Evolutionary conservation across 2,329 filamentous ascomycete genomes (phyloP), one percentile per base, ranked within the genome.

Genomic region (Coniochaeta sp.): DNA sequence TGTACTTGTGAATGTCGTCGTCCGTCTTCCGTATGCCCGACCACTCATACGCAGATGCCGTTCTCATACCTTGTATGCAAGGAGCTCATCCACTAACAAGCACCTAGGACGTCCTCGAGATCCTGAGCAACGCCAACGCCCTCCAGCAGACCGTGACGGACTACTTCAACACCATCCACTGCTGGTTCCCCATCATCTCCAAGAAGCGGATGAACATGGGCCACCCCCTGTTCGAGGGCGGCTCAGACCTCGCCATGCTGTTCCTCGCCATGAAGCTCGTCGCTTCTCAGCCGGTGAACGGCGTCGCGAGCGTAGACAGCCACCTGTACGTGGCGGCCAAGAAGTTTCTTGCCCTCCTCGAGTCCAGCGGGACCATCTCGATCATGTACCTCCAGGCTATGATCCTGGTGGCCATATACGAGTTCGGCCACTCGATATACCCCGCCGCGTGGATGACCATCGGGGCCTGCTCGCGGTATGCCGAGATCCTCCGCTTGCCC

Each of bases 191-290:
- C 7, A 76, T 82, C 56, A 66, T 81, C 47, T 52, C 47, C 26
- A 52, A 52, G 47, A 52, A 52, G 47, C 22, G 47, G 5, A 52
- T 52, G 47, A 52, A 52, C 47, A 52, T 52, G 47, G 47, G 47
- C 26, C 47, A 28, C 24, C 72, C 75, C 12, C 60, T 75, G 5
- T 74, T 75, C 67, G 76, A 79, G 61, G 73, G 72, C 50, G 77
- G 77, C 17, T 72, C 77, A 1, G 79, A 81, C 63, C 68, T 79
- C 22, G 77, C 77, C 40, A 68, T 80, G 38, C 70, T 81, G 16
- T 78, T 79, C 61, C 67, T 81, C 33, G 73, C 74, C n/a, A 81
- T 81, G 77, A 79, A 77, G 65, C 72, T 81, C 16, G 69, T 77
- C 26, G 74, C 68, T 22, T 73, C 70, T 26, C 68, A 68, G 36